Base-by-base conservation (phyloP, 257 asterid species). In the Nicotiana obtusifolia region DNA sequence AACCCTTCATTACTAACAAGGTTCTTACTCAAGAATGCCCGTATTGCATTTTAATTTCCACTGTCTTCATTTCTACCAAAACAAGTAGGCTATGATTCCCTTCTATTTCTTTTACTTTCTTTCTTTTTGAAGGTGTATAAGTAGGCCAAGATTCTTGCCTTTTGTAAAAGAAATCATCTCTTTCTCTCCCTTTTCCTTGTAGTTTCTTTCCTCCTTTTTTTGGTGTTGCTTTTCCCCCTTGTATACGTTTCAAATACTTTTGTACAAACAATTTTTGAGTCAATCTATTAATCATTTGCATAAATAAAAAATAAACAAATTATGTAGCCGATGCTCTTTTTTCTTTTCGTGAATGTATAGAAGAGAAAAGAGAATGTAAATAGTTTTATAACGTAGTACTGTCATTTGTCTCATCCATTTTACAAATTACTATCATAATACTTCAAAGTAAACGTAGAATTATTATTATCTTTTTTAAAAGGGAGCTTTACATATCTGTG, bases 91-190 rank as follows among this genome's bases (percentile, higher is more conserved):
- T n/a, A 19, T 69, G 33, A 69, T 69, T 69, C 57, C 33, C 9
- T 37, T 35, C 41, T 37, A n/a, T 69, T 69, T n/a, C n/a, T 41
- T 37, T 20, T 20, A n/a, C 28, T 41, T 41, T 26, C 28, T 41
- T 41, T n/a, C 28, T n/a, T 37, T 41, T 20, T 11, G n/a, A 69
- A 69, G 57, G 57, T 41, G 33, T 41, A 41, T 73, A 47, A 17
- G 60, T 24, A 73, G 61, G 78, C 41, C 49, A 73, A 73, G 61
- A 73, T 73, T 73, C 78, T 47, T 47, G 61, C 22, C 78, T 73
- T 47, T 73, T 22, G 22, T 22, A 47, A 73, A 73, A 73, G 37
- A 73, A 22, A 44, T 5, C 3, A 13, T 73, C 22, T 44, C 20
- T 22, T 44, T 71, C 47, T 71, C 35, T 71, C 52, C 16, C 2